Conservation (phyloP, 2,329 filamentous ascomycete species). For the Neocucurbitaria cava region DNA sequence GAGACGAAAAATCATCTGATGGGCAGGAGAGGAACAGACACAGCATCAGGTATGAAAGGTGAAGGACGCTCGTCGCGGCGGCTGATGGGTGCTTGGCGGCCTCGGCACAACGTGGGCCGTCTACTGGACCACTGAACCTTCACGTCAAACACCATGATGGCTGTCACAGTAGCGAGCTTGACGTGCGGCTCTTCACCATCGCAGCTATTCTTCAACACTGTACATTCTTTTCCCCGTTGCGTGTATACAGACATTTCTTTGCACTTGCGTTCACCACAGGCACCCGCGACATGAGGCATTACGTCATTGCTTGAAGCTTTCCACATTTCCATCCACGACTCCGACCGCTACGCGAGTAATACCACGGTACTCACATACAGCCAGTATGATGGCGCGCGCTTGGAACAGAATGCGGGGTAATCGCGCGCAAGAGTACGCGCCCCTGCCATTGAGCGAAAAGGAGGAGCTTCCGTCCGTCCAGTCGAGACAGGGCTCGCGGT, state of each 20-base stretch:
- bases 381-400: slow-evolving; percentile 29
- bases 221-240: background rate
- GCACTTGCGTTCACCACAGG: background rate
- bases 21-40: background rate
- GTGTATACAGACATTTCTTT: background rate
- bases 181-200: background rate
- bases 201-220: background rate
- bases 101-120: background rate
- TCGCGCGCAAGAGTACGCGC: slow-evolving; percentile 32
- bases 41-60: background rate
- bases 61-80: background rate
- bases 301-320: slow-evolving; percentile 1
- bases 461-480: slow-evolving; percentile 27
- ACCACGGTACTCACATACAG: background rate
- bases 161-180: background rate
- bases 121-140: background rate
- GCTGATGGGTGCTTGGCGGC: background rate
- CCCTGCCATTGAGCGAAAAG: slow-evolving; percentile 42
- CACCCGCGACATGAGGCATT: background rate
- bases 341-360: background rate
- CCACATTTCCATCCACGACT: background rate
- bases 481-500: slow-evolving; percentile 16
- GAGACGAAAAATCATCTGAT: background rate
- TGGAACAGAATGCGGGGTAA: slow-evolving; percentile 39
- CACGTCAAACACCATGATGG: slow-evolving; percentile 14